Conservation (phyloP, 2,329 filamentous ascomycete species). For the Xylaria sp. region DNA sequence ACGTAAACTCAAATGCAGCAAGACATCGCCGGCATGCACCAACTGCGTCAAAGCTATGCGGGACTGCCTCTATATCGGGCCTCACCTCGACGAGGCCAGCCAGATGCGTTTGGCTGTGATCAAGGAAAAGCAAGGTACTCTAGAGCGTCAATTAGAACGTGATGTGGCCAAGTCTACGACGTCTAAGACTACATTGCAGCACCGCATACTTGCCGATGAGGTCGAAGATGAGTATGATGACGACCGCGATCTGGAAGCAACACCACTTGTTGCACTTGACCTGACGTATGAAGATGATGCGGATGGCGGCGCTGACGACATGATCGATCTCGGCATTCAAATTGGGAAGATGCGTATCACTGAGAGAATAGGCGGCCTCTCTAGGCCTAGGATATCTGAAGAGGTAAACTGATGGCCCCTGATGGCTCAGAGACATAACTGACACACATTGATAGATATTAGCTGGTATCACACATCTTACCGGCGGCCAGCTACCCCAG, state of each 20-base stretch:
- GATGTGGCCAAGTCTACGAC: constrained; percentile 66
- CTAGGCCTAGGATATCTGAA: constrained; percentile 74
- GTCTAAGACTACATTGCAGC: constrained; percentile 48
- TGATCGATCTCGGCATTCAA: constrained; percentile 76
- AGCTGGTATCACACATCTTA: constrained; percentile 48
- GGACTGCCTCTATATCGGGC: constrained; percentile 71
- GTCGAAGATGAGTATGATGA: constrained; percentile 69
- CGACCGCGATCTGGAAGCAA: constrained; percentile 68
- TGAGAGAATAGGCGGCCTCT: constrained; percentile 77
- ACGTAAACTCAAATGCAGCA: constrained; percentile 83
- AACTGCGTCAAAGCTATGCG: constrained; percentile 69
- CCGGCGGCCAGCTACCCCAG: constrained; percentile 37
- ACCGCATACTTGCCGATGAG: constrained; percentile 59
- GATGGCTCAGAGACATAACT: constrained; percentile 16
- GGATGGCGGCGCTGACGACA: constrained; percentile 64
- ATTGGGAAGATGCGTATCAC: constrained; percentile 79
- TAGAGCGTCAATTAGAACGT: constrained; percentile 75
- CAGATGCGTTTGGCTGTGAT: constrained; percentile 78
- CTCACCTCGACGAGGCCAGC: constrained; percentile 73
- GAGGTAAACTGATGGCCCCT: constrained; percentile 61
- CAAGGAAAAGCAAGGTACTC: constrained; percentile 79
- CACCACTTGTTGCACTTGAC: constrained; percentile 70
- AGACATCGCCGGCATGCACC: constrained; percentile 71
- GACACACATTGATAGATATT: constrained; percentile 47
- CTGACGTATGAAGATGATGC: constrained; percentile 73